Conservation (phyloP, 192 early-diverging fungal species). For the Rhizophagus sp. region DNA sequence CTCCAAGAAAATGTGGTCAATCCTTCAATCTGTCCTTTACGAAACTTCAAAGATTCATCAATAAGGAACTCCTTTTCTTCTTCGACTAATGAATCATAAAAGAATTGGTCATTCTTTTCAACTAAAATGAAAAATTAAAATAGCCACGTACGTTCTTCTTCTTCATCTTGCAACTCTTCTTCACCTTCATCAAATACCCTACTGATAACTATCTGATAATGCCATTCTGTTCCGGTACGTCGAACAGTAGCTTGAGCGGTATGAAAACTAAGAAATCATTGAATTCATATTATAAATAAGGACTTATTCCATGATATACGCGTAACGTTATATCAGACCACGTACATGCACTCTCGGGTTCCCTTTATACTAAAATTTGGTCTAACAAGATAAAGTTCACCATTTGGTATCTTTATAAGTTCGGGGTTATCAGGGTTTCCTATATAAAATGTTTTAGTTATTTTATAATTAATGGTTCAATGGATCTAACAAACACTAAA, state of each 20-base stretch:
- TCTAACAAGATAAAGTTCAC: constrained; percentile 64
- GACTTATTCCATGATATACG: neutral
- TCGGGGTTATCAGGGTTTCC: constrained; percentile 44
- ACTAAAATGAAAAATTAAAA: neutral
- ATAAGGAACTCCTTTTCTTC: constrained; percentile 75
- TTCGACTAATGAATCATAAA: neutral
- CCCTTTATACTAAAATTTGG: constrained; percentile 42
- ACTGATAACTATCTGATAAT: constrained; percentile 77
- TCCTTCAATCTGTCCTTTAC: constrained; percentile 37
- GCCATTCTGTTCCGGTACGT: constrained; percentile 60
- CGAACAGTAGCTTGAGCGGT: constrained; percentile 69
- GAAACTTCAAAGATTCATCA: constrained; percentile 55
- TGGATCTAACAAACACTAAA: neutral
- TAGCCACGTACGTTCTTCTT: constrained; percentile 33
- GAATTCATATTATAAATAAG: neutral
- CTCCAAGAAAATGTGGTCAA: constrained; percentile 53
- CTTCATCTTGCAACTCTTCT: constrained; percentile 57
- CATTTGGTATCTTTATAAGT: constrained; percentile 58
- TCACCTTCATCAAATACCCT: constrained; percentile 80
- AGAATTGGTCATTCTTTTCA: neutral
- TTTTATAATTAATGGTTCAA: neutral
- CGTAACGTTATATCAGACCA: neutral
- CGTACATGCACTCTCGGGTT: constrained; percentile 53
- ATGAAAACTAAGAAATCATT: constrained; percentile 49
- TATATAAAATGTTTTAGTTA: neutral